Conservation (phyloP, 495 filamentous ascomycete species). For the Pseudoneurospora amorphoporcata region DNA sequence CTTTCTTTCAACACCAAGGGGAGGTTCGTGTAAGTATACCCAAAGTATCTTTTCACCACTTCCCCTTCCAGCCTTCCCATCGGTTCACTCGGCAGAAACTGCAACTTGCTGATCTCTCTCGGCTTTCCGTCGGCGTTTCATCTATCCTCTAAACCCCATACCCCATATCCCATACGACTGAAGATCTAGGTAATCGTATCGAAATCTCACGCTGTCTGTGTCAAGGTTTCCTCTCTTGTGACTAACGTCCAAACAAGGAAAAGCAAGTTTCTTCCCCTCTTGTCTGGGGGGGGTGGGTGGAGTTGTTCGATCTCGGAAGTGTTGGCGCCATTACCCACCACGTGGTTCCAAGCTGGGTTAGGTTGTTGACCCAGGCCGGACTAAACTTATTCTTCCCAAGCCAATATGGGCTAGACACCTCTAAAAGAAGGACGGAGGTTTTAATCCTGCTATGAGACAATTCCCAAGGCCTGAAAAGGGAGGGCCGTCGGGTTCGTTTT, state of each 20-base stretch:
- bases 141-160: neutral
- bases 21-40: neutral
- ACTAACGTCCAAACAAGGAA: neutral
- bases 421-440: neutral
- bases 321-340: neutral
- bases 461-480: neutral
- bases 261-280: neutral
- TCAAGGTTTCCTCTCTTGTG: neutral
- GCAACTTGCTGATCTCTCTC: neutral
- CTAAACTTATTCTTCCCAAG: neutral
- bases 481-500: too few species aligned
- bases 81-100: neutral
- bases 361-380: neutral
- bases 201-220: neutral
- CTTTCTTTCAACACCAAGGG: neutral
- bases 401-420: neutral
- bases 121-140: neutral
- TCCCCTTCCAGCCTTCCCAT: neutral
- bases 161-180: neutral
- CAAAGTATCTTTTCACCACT: neutral
- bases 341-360: neutral
- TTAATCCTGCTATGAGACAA: neutral
- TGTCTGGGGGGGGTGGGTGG: neutral
- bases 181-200: neutral
- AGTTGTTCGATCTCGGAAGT: neutral